phyloP scores from a whole-genome alignment of 306 rosid species.

The Dalbergia oliveri region DNA sequence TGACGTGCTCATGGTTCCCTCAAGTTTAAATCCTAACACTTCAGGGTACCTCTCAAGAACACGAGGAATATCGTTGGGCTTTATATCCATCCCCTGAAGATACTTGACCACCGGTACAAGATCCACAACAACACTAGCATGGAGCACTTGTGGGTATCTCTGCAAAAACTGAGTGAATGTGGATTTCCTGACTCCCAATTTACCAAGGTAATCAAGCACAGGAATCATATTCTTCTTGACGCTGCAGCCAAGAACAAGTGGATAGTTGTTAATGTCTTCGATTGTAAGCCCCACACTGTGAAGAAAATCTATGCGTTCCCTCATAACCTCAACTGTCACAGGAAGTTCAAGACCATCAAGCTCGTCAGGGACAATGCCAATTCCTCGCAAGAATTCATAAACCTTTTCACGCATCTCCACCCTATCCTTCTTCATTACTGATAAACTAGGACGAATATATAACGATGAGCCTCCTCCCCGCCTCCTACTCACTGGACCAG shows the following conservation, averaged over 20 bases:
- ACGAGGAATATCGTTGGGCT: constrained; percentile 70
- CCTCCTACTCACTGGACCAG: constrained; percentile 52
- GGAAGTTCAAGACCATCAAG: constrained; percentile 99
- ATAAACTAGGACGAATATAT: constrained; percentile 82
- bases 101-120: constrained; percentile 90
- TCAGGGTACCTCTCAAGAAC: constrained; percentile 96
- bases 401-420: constrained; percentile 67
- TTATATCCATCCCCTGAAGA: constrained; percentile 97
- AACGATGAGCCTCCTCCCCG: constrained; percentile 63
- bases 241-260: constrained; percentile 96
- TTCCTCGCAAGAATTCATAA: constrained; percentile 74
- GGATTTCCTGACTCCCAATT: constrained; percentile 90
- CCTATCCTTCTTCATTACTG: constrained; percentile 79
- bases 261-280: constrained; percentile 90
- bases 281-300: constrained; percentile 81
- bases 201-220: constrained; percentile 96
- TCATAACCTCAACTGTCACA: constrained; percentile 91
- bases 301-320: constrained; percentile 94
- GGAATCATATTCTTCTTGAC: constrained; percentile 98
- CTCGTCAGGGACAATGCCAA: constrained; percentile 94
- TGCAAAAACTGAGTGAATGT: constrained; percentile 79
- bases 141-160: constrained; percentile 96
- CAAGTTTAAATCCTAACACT: constrained; percentile 91
- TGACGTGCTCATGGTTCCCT: constrained; percentile 98
- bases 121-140: constrained; percentile 95